Evolutionary conservation across 2,329 filamentous ascomycete species (phyloP).

Genomic region (Penicillium rolfsii): DNA sequence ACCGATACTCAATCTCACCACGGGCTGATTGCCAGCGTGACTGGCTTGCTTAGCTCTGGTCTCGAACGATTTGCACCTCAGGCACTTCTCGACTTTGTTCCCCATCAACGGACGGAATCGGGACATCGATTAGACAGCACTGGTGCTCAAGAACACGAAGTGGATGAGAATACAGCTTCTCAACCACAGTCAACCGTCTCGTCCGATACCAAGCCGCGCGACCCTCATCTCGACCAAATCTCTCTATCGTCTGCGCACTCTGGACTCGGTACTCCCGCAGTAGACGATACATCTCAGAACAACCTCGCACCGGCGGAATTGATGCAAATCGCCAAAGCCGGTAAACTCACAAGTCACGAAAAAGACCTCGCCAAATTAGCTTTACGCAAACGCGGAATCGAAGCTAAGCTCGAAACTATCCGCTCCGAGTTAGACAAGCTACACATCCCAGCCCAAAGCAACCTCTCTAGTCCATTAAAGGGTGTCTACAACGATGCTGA

Average conservation of each 20-base stretch:
- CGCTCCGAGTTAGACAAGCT: constrained; percentile 40
- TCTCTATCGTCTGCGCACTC: constrained; percentile 28
- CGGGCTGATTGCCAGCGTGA: constrained; percentile 43
- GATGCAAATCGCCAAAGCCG: constrained; percentile 34
- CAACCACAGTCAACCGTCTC: neutral
- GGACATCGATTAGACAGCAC: constrained; percentile 12
- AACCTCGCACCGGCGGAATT: constrained; percentile 30
- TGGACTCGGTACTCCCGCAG: constrained; percentile 20
- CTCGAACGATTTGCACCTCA: constrained; percentile 58
- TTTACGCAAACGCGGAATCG: constrained; percentile 44
- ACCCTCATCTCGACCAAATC: constrained; percentile 15
- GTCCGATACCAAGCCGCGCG: neutral
- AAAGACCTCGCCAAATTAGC: constrained; percentile 50
- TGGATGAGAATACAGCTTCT: neutral
- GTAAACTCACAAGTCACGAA: constrained; percentile 43
- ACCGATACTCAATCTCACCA: constrained; percentile 33
- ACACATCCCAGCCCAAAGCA: constrained; percentile 20
- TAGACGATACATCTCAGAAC: constrained; percentile 26
- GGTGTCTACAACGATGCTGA: constrained; percentile 23
- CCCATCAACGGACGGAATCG: constrained; percentile 27
- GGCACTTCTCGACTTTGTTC: constrained; percentile 55
- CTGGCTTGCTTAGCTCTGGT: constrained; percentile 43
- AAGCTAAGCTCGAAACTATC: constrained; percentile 42
- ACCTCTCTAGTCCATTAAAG: constrained; percentile 9
- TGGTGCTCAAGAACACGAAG: neutral